Percentiles rank a stretch among this genome's conserved stretches.
Conservation (phyloP, 495 filamentous ascomycete genomes). For the Aspergillus saccharolyticus region DNA sequence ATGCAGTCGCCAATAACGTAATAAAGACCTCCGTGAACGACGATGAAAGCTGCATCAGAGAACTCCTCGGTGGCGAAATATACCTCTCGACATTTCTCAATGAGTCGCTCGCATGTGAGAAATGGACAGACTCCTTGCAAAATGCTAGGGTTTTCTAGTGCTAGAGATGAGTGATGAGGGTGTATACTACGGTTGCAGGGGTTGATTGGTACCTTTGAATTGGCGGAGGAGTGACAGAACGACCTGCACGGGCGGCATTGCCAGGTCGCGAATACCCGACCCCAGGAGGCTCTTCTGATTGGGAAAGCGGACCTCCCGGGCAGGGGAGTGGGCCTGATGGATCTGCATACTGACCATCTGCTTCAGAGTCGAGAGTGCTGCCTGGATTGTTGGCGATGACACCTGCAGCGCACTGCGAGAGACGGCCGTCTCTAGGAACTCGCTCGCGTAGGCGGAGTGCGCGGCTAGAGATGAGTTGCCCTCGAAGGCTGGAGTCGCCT, state of each 20-base stretch:
- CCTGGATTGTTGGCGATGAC: slow-evolving; percentile 48
- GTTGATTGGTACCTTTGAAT: slow-evolving; percentile 37
- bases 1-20: slow-evolving; percentile 51
- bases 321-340: slow-evolving; percentile 27
- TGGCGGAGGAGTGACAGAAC: slow-evolving; percentile 48
- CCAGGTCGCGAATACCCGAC: slow-evolving; percentile 42
- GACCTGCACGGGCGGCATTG: slow-evolving; percentile 49
- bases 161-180: background rate
- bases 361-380: slow-evolving; percentile 52
- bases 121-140: slow-evolving; percentile 35
- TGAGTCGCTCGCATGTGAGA: slow-evolving; percentile 48
- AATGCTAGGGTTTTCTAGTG: slow-evolving; percentile 20
- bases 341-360: slow-evolving; percentile 51
- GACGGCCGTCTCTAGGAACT: slow-evolving; percentile 58
- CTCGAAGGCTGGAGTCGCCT: slow-evolving; percentile 49
- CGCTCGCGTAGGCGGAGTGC: slow-evolving; percentile 59
- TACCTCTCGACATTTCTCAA: slow-evolving; percentile 53
- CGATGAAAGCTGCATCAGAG: slow-evolving; percentile 50
- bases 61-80: slow-evolving; percentile 57
- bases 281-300: slow-evolving; percentile 39
- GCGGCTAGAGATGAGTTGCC: slow-evolving; percentile 56
- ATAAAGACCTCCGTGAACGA: slow-evolving; percentile 53
- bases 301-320: slow-evolving; percentile 39
- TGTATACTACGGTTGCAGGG: background rate
- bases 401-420: slow-evolving; percentile 45